These are phyloP conservation scores for Typha latifolia DNA, from an alignment of 176 grass and related monocot species.

Conservation along the genomic window DNA sequence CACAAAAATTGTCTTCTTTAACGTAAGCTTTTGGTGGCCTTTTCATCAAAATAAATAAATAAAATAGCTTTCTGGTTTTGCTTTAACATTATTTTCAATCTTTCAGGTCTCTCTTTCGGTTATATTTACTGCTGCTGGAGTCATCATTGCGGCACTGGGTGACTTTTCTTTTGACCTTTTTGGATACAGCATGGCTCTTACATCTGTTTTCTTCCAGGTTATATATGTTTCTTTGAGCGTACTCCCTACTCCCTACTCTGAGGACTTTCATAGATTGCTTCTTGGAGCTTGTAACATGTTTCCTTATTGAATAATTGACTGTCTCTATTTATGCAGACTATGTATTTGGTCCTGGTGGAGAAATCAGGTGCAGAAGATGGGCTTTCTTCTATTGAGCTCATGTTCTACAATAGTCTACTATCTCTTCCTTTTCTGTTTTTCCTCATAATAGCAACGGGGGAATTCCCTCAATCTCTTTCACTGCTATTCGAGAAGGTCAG, in stretches of 20 bases:
- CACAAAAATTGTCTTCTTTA: no score
- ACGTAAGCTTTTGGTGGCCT: not conserved
- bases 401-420: conserved; percentile 84
- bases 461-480: conserved; percentile 76
- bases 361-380: conserved; percentile 93
- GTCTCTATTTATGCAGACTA: conserved; percentile 55
- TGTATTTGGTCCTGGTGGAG: conserved; percentile 94
- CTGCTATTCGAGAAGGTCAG: conserved; percentile 75
- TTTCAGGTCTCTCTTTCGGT: conserved; percentile 87
- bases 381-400: conserved; percentile 87
- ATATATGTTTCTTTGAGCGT: conserved; percentile 11
- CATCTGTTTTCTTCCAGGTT: conserved; percentile 98
- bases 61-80: not conserved
- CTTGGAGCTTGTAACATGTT: not conserved
- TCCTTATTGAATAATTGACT: conserved; percentile 15
- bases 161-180: conserved; percentile 96
- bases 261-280: not conserved
- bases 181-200: conserved; percentile 95
- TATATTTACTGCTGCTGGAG: conserved; percentile 68
- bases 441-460: conserved; percentile 85
- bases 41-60: no score
- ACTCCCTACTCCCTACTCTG: conserved; percentile 13
- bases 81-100: conserved; percentile 3
- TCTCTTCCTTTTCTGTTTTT: conserved; percentile 94
- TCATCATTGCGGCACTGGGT: conserved; percentile 81